A percentile compares a stretch with the other conserved stretches of the same genome.
Conservation (phyloP, 306 rosid species). For the Begonia fuchsioides region DNA sequence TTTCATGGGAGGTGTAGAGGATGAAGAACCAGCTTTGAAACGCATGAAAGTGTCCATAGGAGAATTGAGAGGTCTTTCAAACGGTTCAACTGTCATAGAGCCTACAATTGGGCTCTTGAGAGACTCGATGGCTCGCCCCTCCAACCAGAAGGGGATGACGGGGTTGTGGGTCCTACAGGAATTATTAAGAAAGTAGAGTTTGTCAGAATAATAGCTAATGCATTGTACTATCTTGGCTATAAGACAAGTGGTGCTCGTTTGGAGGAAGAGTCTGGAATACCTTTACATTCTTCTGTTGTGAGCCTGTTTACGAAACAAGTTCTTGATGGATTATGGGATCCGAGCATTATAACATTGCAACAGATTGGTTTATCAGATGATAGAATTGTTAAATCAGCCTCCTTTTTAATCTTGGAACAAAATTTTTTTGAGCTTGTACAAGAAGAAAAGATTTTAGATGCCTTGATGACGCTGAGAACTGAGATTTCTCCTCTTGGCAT, state of each 20-base stretch:
- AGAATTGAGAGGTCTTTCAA: conserved; percentile 54
- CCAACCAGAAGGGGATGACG: conserved; percentile 58
- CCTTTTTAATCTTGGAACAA: conserved; percentile 73
- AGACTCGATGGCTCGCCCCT: conserved; percentile 91
- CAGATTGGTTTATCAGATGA: conserved; percentile 60
- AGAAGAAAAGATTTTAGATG: conserved; percentile 54
- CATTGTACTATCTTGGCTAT: conserved; percentile 85
- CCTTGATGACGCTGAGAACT: conserved; percentile 70
- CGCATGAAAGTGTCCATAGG: conserved; percentile 65
- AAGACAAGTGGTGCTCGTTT: conserved; percentile 62
- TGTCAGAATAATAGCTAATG: conserved; percentile 89
- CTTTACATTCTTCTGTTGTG: conserved; percentile 51
- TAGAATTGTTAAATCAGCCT: conserved; percentile 42
- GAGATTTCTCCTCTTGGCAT: conserved; percentile 65
- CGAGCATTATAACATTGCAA: conserved; percentile 51
- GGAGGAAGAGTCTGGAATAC: conserved; percentile 94
- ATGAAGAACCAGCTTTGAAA: conserved; percentile 97
- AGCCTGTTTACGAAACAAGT: conserved; percentile 69
- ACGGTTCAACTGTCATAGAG: conserved; percentile 63
- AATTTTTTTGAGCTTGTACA: conserved; percentile 74
- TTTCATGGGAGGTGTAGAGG: conserved; percentile 99
- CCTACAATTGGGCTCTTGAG: conserved; percentile 51
- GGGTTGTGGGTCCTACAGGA: conserved; percentile 85
- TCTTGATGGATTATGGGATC: conserved; percentile 78
- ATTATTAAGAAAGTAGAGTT: conserved; percentile 73